phyloP scores from a whole-genome alignment of 352 stramenopile species.

The Globisporangium rhizosaccharum region DNA sequence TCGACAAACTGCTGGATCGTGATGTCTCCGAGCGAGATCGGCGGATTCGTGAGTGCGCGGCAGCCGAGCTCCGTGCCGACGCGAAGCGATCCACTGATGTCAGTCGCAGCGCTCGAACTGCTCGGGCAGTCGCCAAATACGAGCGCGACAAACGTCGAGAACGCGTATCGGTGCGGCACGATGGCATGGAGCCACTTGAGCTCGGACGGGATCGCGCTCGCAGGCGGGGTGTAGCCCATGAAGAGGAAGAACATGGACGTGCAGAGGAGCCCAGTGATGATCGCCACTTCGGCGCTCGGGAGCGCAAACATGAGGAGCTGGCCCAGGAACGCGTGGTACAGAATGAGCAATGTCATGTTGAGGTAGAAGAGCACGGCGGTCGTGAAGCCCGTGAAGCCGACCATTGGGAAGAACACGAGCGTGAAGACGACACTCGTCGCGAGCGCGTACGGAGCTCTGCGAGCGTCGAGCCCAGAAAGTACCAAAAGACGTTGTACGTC shows the following conservation, averaged over 20 bases:
- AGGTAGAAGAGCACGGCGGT: constrained; percentile 55
- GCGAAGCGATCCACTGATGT: no score
- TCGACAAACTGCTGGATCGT: constrained; percentile 19
- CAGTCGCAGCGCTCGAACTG: not conserved
- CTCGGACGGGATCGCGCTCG: constrained; percentile 13
- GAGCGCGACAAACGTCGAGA: not conserved
- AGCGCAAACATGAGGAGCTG: constrained; percentile 58
- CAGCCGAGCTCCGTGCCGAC: constrained; percentile 2
- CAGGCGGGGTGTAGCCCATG: constrained; percentile 30
- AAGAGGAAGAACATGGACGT: constrained; percentile 41
- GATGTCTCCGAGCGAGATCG: not conserved
- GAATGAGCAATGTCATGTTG: constrained; percentile 45
- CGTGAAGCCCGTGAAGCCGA: constrained; percentile 23
- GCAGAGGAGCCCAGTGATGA: constrained; percentile 20
- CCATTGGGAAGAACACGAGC: constrained; percentile 62
- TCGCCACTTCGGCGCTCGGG: constrained; percentile 25
- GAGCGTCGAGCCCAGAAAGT: constrained; percentile 64
- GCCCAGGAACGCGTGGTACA: constrained; percentile 45
- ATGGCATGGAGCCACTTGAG: constrained; percentile 12
- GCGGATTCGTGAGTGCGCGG: not conserved
- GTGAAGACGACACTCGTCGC: constrained; percentile 23
- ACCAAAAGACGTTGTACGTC: constrained; percentile 78
- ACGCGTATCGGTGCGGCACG: not conserved
- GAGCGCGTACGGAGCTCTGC: constrained; percentile 59
- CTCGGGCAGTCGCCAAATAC: constrained; percentile 8